These are phyloP conservation scores for Cladorrhinum samala DNA, from an alignment of 495 filamentous ascomycete species.

Conservation along the genomic window DNA sequence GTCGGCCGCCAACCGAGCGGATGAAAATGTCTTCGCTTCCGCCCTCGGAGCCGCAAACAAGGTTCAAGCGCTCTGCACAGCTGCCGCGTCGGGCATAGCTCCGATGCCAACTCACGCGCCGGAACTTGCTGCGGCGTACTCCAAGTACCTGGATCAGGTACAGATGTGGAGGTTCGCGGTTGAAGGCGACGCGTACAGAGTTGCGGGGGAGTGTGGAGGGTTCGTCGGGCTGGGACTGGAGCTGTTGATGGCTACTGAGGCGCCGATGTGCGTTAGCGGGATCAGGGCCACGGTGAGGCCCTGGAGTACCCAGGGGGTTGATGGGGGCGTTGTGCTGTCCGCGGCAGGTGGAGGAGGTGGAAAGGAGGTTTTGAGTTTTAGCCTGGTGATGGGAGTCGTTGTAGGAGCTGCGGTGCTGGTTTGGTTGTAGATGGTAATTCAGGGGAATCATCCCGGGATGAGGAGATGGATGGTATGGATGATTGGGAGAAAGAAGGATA, in stretches of 20 bases:
- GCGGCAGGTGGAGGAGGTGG: not conserved
- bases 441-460: too few species aligned
- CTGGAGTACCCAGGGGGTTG: not conserved
- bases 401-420: not conserved
- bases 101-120: not conserved
- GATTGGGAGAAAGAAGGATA: too few species aligned
- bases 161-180: slow-evolving; percentile 8
- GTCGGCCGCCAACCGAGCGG: not conserved
- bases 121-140: slow-evolving; percentile 1
- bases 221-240: slow-evolving; percentile 5
- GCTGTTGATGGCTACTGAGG: slow-evolving; percentile 12
- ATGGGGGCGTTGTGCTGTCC: not conserved
- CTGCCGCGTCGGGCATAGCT: not conserved
- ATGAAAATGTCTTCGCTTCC: not conserved
- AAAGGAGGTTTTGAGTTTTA: not conserved
- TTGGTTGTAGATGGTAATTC: too few species aligned
- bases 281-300: slow-evolving; percentile 4
- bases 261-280: slow-evolving; percentile 11
- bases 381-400: not conserved
- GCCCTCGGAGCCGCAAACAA: not conserved
- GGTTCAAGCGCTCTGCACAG: slow-evolving; percentile 1
- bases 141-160: slow-evolving; percentile 4
- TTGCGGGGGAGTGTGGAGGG: slow-evolving; percentile 1
- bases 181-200: slow-evolving; percentile 6
- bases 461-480: too few species aligned